phyloP scores from a whole-genome alignment of 148 eudicot species.

The Spergularia bocconei region DNA sequence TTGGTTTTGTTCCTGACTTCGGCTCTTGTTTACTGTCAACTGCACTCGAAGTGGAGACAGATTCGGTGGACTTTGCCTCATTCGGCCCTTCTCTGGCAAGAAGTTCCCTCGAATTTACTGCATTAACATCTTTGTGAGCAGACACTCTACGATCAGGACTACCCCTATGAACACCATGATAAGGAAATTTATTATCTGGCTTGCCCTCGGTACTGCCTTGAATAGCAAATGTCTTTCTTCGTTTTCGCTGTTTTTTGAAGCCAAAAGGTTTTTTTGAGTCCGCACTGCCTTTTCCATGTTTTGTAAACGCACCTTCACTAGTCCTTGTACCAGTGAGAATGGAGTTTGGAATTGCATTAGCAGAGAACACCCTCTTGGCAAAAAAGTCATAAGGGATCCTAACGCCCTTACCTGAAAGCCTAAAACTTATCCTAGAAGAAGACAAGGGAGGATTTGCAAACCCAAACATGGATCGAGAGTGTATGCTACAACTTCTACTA shows the following conservation, averaged over 20 bases:
- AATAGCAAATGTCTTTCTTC: slow-evolving; percentile 32
- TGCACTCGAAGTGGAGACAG: slow-evolving; percentile 26
- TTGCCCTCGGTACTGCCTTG: slow-evolving; percentile 29
- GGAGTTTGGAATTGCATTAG: slow-evolving; percentile 20
- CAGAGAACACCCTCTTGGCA: slow-evolving; percentile 49
- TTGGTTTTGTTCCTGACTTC: slow-evolving; percentile 39
- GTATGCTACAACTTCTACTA: slow-evolving; percentile 26
- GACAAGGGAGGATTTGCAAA: slow-evolving; percentile 25
- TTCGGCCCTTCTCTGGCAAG: slow-evolving; percentile 32
- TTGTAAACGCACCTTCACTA: slow-evolving; percentile 20
- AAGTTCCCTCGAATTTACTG: slow-evolving; percentile 31
- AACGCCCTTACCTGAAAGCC: slow-evolving; percentile 30
- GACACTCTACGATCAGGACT: slow-evolving; percentile 22
- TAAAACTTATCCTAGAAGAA: slow-evolving; percentile 26
- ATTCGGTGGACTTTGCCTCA: slow-evolving; percentile 23
- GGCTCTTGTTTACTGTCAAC: slow-evolving; percentile 28
- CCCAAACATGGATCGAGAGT: slow-evolving; percentile 30
- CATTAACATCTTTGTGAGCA: slow-evolving; percentile 29
- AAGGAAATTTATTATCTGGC: slow-evolving; percentile 18
- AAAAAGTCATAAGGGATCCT: slow-evolving; percentile 28
- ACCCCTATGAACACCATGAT: slow-evolving; percentile 5
- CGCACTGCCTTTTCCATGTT: slow-evolving; percentile 29
- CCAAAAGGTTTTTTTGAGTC: slow-evolving; percentile 22
- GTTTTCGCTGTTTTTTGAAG: slow-evolving; percentile 32
- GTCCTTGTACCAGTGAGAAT: slow-evolving; percentile 27